Evolutionary conservation across 352 stramenopile species (phyloP).

Genomic region (Peronospora destructor): DNA sequence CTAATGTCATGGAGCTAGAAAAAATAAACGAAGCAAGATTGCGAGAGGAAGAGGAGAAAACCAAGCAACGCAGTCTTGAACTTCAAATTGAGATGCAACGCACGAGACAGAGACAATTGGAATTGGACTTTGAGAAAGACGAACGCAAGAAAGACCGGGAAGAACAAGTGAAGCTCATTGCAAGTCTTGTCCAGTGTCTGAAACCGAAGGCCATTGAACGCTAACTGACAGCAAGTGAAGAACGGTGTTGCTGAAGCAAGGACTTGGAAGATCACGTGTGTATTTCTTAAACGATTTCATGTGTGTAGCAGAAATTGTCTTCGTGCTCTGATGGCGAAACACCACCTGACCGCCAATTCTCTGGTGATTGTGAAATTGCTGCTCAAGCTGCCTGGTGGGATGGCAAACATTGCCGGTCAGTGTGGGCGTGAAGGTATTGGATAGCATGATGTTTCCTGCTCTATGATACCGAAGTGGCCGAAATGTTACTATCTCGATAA

Average conservation of each 20-base stretch:
- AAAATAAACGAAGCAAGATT: slow-evolving; percentile 23
- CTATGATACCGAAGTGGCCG: too few species aligned
- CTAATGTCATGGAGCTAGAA: slow-evolving; percentile 15
- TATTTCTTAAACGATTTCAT: too few species aligned
- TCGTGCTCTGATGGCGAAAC: too few species aligned
- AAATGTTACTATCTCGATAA: too few species aligned
- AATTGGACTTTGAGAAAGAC: slow-evolving; percentile 25
- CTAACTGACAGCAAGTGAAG: background rate
- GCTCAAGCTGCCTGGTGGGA: too few species aligned
- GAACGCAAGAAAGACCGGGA: slow-evolving; percentile 27
- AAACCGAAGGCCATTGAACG: slow-evolving; percentile 11
- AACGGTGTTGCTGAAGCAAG: background rate
- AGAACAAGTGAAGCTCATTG: slow-evolving; percentile 25
- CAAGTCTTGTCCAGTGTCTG: slow-evolving; percentile 17
- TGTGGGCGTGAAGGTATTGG: too few species aligned
- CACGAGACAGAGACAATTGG: slow-evolving; percentile 21
- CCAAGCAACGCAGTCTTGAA: slow-evolving; percentile 21
- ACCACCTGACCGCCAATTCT: too few species aligned
- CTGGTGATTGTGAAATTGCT: too few species aligned
- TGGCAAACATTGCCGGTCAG: too few species aligned
- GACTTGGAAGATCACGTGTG: background rate
- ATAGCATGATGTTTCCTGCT: too few species aligned
- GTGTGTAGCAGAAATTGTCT: too few species aligned
- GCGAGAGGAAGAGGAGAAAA: slow-evolving; percentile 25
- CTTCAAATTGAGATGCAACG: slow-evolving; percentile 27